Evolutionary conservation across 2,329 filamentous ascomycete genomes (phyloP), one percentile per base, ranked within the genome.

Genomic region (Aureobasidium mangrovei): DNA sequence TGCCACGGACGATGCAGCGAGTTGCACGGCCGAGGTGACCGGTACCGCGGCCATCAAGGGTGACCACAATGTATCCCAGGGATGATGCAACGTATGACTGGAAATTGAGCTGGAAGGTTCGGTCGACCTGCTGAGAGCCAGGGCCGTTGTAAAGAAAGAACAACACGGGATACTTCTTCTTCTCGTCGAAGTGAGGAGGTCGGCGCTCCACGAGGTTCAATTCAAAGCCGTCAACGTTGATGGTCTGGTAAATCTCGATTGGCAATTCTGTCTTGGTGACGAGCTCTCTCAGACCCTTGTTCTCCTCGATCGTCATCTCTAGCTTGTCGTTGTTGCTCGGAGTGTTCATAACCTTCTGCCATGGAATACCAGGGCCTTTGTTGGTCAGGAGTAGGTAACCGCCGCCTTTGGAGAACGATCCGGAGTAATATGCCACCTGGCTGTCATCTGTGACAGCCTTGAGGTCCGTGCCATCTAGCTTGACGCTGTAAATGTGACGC

Each of bases 61-160:
- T 97, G 46, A 98, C 86, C 36, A 96, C 91, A 51, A 98, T 79
- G 70, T 98, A 98, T 40, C 90, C 91, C 1, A 98, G 78, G 24
- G 76, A 82, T 0, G 88, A 85, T 32, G 93, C 90, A 40, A 96
- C 75, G 66, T 93, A 97, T 5, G 88, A 81, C 66, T 97, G 89
- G 67, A 95, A 98, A 67, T 96, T 87, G 56, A 98, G 82, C 7
- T 69, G 70, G 72, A 96, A 98, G 54, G 71, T 79, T 67, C 91
- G 91, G 62, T 81, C 77, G 2, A 98, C 93, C 6, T 80, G 81
- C 67, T 98, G 94, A 18, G 90, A 96, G n/a, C 86, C 88, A 0
- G 93, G 93, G 0, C 93, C 93, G 27, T 88, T 91, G 73, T 98
- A 98, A 56, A 96, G 84, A 64, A 88, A 85, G 76, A 98, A 98